Evolutionary conservation across 306 rosid species (phyloP).

Genomic region (Rosa persica): DNA sequence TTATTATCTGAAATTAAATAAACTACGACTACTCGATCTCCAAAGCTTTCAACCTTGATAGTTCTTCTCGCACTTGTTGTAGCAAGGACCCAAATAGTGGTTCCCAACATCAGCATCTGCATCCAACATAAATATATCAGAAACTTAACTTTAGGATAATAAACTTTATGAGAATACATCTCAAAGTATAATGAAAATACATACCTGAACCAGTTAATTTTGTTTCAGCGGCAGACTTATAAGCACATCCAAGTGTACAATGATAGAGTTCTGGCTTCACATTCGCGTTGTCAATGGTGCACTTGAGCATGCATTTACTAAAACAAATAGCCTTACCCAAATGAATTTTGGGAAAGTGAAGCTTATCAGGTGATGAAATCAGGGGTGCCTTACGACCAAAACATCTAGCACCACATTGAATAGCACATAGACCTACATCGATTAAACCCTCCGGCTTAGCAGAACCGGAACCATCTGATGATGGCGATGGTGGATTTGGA

Average conservation of each 20-base stretch:
- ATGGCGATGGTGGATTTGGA: background rate
- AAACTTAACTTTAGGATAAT: background rate
- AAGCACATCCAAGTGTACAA: background rate
- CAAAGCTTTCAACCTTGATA: background rate
- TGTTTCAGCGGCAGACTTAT: background rate
- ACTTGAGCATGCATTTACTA: background rate
- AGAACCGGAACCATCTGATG: background rate
- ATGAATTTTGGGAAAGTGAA: no score
- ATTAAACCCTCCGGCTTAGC: background rate
- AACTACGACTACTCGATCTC: background rate
- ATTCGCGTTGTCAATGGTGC: background rate
- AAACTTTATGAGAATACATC: background rate
- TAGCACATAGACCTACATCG: background rate
- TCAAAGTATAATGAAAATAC: background rate
- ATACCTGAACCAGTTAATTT: background rate
- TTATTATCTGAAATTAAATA: background rate
- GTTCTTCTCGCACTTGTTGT: background rate
- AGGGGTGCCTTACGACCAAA: background rate
- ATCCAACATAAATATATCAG: background rate
- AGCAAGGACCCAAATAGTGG: background rate
- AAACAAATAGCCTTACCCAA: background rate
- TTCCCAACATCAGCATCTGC: background rate
- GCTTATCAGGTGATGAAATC: no score
- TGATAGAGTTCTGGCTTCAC: background rate
- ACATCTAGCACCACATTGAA: background rate